These are phyloP conservation scores for Aspergillus sp. DNA, from an alignment of 2,329 filamentous ascomycete genomes.

Conservation along the genomic window DNA sequence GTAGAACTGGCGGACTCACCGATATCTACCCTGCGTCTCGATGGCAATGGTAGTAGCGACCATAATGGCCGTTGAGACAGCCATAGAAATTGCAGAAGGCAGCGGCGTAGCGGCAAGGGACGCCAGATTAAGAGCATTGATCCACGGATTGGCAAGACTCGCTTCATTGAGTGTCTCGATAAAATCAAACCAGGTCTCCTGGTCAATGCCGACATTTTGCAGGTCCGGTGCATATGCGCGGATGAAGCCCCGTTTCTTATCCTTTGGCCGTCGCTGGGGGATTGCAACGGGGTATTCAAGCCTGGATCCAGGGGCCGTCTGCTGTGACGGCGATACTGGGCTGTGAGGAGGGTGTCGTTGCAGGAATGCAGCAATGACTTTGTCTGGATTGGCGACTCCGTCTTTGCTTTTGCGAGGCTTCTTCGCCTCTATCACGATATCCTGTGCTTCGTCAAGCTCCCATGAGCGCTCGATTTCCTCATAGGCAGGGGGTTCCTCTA, in stretches of 20 bases:
- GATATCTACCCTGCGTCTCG: slow-evolving; percentile 38
- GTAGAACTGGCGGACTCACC: not conserved
- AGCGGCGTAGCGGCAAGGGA: slow-evolving; percentile 40
- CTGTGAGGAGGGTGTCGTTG: slow-evolving; percentile 12
- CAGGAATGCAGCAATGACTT: slow-evolving; percentile 18
- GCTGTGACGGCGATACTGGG: not conserved
- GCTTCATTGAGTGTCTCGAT: slow-evolving; percentile 39
- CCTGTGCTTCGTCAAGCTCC: slow-evolving; percentile 27
- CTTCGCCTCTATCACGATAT: not conserved
- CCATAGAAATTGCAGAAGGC: slow-evolving; percentile 43
- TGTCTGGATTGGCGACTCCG: not conserved
- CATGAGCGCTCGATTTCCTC: slow-evolving; percentile 20
- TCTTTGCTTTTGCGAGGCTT: not conserved
- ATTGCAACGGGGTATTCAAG: slow-evolving; percentile 39
- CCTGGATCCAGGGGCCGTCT: not conserved
- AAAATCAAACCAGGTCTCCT: slow-evolving; percentile 39
- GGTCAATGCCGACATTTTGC: slow-evolving; percentile 33
- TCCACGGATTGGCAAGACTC: slow-evolving; percentile 37
- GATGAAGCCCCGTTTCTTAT: slow-evolving; percentile 39
- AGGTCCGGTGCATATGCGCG: slow-evolving; percentile 41
- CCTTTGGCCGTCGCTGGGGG: slow-evolving; percentile 39
- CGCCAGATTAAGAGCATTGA: slow-evolving; percentile 45
- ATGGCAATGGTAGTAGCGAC: slow-evolving; percentile 44
- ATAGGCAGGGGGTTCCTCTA: not conserved
- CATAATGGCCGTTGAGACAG: slow-evolving; percentile 46